Evolutionary conservation across 768 basidiomycete species (phyloP).

Genomic region (Lepiota venenata): DNA sequence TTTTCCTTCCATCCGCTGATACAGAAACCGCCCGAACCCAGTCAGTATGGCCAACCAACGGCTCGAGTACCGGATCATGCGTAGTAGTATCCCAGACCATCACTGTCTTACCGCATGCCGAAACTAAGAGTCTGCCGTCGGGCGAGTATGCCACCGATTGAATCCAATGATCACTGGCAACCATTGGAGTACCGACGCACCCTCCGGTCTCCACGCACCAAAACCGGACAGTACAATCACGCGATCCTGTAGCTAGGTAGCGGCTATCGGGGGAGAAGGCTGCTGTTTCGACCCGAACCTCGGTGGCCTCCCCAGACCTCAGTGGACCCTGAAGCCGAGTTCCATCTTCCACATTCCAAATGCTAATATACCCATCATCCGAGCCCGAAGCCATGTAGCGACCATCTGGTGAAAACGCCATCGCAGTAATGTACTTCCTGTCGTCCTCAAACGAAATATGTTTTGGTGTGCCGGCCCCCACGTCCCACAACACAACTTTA

Average conservation of each 20-base stretch:
- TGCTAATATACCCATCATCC: too few relatives aligned
- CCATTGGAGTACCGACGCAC: slow-evolving; percentile 10
- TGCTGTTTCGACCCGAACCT: slow-evolving; percentile 15
- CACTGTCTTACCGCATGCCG: slow-evolving; percentile 20
- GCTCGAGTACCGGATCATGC: slow-evolving; percentile 8
- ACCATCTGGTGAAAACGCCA: too few relatives aligned
- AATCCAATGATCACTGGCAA: background rate
- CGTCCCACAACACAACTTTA: too few relatives aligned
- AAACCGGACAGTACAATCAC: slow-evolving; percentile 17
- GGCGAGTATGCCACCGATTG: slow-evolving; percentile 17
- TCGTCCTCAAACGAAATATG: too few relatives aligned
- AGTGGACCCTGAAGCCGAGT: too few relatives aligned
- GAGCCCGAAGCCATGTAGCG: too few relatives aligned
- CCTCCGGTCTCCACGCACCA: slow-evolving; percentile 16
- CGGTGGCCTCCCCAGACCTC: too few relatives aligned
- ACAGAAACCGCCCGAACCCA: slow-evolving; percentile 18
- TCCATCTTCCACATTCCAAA: too few relatives aligned
- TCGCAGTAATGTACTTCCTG: too few relatives aligned
- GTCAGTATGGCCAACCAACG: slow-evolving; percentile 10
- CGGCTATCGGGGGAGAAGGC: slow-evolving; percentile 16
- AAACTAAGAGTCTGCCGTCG: slow-evolving; percentile 17
- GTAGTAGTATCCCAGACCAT: slow-evolving; percentile 22
- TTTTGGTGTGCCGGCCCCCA: too few relatives aligned
- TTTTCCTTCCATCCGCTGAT: slow-evolving; percentile 17
- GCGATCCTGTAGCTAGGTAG: slow-evolving; percentile 17